Base-by-base conservation (phyloP, 2,329 filamentous ascomycete genomes). In the Capronia coronata region DNA sequence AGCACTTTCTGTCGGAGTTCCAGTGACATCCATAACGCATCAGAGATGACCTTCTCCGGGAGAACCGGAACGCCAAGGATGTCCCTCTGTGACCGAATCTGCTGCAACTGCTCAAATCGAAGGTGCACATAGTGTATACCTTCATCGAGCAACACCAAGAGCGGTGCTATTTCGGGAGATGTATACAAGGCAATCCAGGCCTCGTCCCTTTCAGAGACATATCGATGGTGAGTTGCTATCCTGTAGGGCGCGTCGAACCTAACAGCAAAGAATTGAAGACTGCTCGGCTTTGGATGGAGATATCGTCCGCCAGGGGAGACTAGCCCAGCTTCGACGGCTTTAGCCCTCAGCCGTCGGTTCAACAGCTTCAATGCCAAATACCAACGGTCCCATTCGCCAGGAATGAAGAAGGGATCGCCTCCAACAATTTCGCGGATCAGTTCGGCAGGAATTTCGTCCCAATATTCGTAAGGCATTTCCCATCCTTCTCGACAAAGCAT, bases 51-150 rank as follows among this genome's bases (percentile, higher is more conserved):
- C 46, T 71, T 71, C 44, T 79, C 76, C 1, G 75, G 74, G 62
- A 79, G 68, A 27, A 79, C 70, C 1, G 75, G 75, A 2, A 78
- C 62, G 2, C 76, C 76, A 41, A 80, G 70, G 11, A 73, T 64
- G 57, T 80, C 77, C 38, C 71, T 69, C 18, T 75, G 68, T 43
- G 62, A 65, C 9, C 71, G 69, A 47, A 80, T 78, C 56, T 72
- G 75, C 52, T 79, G 75, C 7, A 80, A 63, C 52, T 79, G 75
- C 56, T 80, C 77, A 52, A 78, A 79, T 29, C 76, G 72, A 57
- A 80, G 70, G 60, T 80, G 77, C 2, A 79, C 68, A 62, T 79
- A 80, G 59, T 80, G 76, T 7, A 80, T 78, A 0, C 77, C 77
- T 63, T 78, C 75, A 49, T 80, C 76, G 2, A 80, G 64, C 1